Evolutionary conservation across 1,284 basidiomycete species (phyloP).

Genomic region (Mycena citricolor): DNA sequence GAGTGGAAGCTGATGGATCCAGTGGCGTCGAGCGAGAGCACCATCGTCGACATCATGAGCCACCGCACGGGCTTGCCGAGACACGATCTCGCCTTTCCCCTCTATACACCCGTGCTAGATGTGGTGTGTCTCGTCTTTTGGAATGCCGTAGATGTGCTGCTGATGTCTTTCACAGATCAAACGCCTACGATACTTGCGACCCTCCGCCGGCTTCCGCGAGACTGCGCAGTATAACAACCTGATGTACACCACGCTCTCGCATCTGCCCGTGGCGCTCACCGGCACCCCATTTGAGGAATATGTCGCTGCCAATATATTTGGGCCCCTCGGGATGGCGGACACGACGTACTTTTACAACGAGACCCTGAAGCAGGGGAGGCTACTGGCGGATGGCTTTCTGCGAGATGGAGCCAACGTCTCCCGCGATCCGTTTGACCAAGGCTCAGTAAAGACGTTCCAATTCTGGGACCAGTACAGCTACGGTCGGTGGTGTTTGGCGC

Average conservation of each 20-base stretch:
- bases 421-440: conserved; percentile 10
- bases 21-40: conserved; percentile 21
- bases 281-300: conserved; percentile 19
- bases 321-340: conserved; percentile 19
- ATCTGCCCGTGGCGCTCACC: conserved; percentile 16
- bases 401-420: conserved; percentile 16
- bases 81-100: conserved; percentile 20
- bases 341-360: conserved; percentile 21
- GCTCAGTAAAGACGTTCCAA: not conserved
- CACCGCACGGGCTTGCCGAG: conserved; percentile 26
- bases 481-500: not conserved
- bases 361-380: conserved; percentile 13
- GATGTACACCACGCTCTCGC: conserved; percentile 20
- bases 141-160: not conserved
- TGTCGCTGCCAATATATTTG: conserved; percentile 24
- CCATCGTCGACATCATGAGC: conserved; percentile 26
- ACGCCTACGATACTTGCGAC: conserved; percentile 12
- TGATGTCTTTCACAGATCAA: conserved; percentile 28
- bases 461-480: conserved; percentile 6
- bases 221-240: conserved; percentile 1
- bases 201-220: not conserved
- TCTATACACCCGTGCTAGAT: conserved; percentile 8
- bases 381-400: conserved; percentile 17
- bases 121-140: not conserved
- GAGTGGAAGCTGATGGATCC: conserved; percentile 24